These are phyloP conservation scores for Eimeria tenella DNA, from an alignment of 169 alveolate species.

Conservation along the genomic window DNA sequence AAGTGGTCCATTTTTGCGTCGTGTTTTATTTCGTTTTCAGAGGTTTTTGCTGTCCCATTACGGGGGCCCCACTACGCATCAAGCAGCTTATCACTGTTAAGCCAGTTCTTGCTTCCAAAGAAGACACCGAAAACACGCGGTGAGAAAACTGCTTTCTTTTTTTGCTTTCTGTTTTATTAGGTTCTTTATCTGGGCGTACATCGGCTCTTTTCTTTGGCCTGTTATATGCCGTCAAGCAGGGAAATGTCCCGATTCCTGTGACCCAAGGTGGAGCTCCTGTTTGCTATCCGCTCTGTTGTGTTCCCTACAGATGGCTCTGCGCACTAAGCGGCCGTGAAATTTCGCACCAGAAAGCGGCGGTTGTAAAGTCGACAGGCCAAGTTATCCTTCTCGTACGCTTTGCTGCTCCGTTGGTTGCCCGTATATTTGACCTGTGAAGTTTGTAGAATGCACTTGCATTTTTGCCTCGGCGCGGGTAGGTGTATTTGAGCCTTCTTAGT, in stretches of 20 bases:
- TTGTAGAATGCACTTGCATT: no score
- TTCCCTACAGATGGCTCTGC: constrained; percentile 68
- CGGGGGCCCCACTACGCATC: constrained; percentile 86
- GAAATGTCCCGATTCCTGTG: constrained; percentile 17
- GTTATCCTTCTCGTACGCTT: constrained; percentile 51
- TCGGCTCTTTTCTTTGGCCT: no score
- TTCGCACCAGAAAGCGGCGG: constrained; percentile 76
- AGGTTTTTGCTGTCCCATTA: constrained; percentile 87
- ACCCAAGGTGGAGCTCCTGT: background rate
- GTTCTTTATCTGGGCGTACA: background rate
- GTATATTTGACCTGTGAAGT: no score
- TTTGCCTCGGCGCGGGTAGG: no score
- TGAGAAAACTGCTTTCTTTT: background rate
- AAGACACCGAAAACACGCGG: constrained; percentile 74
- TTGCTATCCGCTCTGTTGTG: background rate
- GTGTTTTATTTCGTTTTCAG: constrained; percentile 23
- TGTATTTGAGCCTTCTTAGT: no score
- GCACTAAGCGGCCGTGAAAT: constrained; percentile 61
- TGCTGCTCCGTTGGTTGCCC: background rate
- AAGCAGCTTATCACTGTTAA: constrained; percentile 86
- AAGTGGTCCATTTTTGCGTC: background rate
- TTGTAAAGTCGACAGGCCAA: constrained; percentile 62
- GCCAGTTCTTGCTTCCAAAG: constrained; percentile 82
- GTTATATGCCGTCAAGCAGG: no score
- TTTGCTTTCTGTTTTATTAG: background rate